Evolutionary conservation across 345 rosid species (phyloP), one percentile per base, ranked within the genome.

Genomic region (Gossypioides kirkii): DNA sequence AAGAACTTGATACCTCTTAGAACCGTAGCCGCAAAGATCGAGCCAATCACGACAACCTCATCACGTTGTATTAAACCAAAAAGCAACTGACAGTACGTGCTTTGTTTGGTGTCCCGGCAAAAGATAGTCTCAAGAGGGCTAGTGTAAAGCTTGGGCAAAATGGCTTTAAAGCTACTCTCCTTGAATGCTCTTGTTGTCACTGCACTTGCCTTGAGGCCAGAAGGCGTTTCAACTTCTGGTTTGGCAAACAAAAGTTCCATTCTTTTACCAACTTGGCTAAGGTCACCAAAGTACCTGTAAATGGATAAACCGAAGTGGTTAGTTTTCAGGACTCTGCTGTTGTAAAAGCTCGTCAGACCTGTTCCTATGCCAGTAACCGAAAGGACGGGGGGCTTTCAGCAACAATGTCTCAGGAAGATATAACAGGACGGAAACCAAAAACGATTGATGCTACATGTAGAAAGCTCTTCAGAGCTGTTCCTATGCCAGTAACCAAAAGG

Each of bases 61-160:
- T 78, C 76, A 32, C 88, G 80, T 60, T 82, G 90, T 42, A 79
- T 76, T 52, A 90, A 77, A 4, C 89, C 93, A 69, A 81, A 1
- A 25, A 67, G 56, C 16, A 67, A 47, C 49, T 67, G 71, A 14
- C 71, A 67, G 6, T 67, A 67, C 89, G 86, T 83, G 76, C 82
- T 89, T 50, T 88, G 96, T 61, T 82, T 86, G 84, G 76, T 75
- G 77, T 87, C 91, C 10, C 74, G 61, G 79, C 93, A 90, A n/a
- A 83, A 49, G 70, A 84, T 86, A 6, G 88, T 74, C 80, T 87
- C 89, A 54, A 86, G 78, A 3, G 96, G 93, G 59, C 90, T 90
- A 36, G 86, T 87, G 53, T 75, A 81, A 25, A 77, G 61, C 70
- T 81, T 84, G 41, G 90, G 80, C 47, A 87, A 72, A 54, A 0